Percentiles rank a stretch among this genome's conserved stretches.
Evolutionary conservation across 495 filamentous ascomycete genomes (phyloP).

Genomic region (Evernia prunastri): DNA sequence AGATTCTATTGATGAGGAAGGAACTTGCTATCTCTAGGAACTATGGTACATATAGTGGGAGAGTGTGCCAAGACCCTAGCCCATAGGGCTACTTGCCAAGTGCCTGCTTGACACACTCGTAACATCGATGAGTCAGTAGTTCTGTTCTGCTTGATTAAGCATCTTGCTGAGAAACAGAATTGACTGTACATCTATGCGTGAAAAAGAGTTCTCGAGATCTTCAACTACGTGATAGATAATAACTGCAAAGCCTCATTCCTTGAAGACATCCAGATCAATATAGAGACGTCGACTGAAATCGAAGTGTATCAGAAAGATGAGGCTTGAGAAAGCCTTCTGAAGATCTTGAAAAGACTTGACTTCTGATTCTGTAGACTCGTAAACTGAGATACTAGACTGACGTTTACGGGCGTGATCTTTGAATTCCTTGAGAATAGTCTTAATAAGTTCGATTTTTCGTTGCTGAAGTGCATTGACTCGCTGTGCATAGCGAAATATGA

Average conservation of each 20-base stretch:
- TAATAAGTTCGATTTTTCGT: no score
- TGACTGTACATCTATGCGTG: neutral
- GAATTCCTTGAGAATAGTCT: no score
- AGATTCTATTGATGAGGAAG: no score
- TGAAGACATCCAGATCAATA: conserved; percentile 6
- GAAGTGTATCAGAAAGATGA: neutral
- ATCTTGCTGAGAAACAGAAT: conserved; percentile 11
- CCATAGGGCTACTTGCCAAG: no score
- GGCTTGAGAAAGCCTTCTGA: neutral
- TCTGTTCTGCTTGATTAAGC: neutral
- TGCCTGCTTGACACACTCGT: no score
- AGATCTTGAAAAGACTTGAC: neutral
- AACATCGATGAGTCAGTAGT: conserved; percentile 13
- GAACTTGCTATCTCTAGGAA: no score
- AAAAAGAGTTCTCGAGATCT: neutral
- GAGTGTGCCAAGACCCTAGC: no score
- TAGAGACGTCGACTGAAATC: neutral
- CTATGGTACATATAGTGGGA: no score
- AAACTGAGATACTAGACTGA: neutral
- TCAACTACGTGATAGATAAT: conserved; percentile 10
- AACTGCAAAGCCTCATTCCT: conserved; percentile 3
- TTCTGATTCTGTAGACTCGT: neutral
- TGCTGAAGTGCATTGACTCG: neutral
- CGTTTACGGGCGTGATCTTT: no score
- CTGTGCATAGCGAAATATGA: neutral